Percentiles rank a stretch among this genome's conserved stretches.
phyloP scores from a whole-genome alignment of 805 yeast species.

The Candida koratica region DNA sequence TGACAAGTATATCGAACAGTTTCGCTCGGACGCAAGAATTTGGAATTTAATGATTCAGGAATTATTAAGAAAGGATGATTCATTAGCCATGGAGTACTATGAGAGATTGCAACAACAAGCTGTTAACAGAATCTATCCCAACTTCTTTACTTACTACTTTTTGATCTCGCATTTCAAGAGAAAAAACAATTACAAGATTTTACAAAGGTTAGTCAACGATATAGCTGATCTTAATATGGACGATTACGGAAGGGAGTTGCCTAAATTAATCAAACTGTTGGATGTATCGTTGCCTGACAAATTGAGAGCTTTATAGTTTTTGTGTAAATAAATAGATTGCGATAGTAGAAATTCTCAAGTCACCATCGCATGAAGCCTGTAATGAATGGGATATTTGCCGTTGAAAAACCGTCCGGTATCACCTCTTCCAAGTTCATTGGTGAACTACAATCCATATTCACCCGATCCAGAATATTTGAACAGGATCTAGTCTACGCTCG shows the following conservation, averaged over 20 bases:
- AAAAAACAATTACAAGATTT: constrained; percentile 26
- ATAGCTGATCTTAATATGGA: constrained; percentile 25
- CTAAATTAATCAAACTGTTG: constrained; percentile 25
- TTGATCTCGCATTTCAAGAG: constrained; percentile 38
- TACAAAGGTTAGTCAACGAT: constrained; percentile 38
- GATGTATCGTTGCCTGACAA: not conserved
- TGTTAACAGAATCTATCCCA: constrained; percentile 32
- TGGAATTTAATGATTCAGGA: constrained; percentile 40
- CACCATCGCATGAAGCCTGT: constrained; percentile 1
- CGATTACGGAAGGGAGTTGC: constrained; percentile 39
- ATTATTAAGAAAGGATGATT: constrained; percentile 28
- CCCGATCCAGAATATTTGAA: constrained; percentile 54
- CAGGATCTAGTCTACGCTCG: constrained; percentile 49
- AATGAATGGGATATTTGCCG: constrained; percentile 93
- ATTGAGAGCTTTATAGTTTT: not conserved
- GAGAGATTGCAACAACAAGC: constrained; percentile 26
- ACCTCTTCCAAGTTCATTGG: constrained; percentile 73
- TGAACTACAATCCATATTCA: constrained; percentile 60
- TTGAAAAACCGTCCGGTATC: constrained; percentile 83
- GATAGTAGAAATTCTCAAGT: not conserved
- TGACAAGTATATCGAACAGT: constrained; percentile 27
- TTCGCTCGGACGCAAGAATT: constrained; percentile 33
- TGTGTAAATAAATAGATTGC: constrained; percentile 2
- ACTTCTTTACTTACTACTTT: constrained; percentile 47
- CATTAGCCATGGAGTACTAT: constrained; percentile 41